Conservation (phyloP, 2,329 filamentous ascomycete genomes). For the Stagonosporopsis vannaccii region DNA sequence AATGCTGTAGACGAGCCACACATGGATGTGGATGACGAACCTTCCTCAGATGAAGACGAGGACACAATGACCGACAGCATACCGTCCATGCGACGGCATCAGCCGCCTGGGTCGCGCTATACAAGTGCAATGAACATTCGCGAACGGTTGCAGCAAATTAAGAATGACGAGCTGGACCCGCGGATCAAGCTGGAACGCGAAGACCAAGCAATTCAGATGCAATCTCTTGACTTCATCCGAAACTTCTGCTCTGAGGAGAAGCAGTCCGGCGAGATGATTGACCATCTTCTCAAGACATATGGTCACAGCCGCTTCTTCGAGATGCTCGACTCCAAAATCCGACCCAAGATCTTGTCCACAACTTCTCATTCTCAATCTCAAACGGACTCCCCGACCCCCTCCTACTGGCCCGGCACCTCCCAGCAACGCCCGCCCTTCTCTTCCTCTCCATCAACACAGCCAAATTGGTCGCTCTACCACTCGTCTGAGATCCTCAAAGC, state of each 20-base stretch:
- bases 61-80: constrained; percentile 56
- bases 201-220: constrained; percentile 86
- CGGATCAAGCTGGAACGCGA: constrained; percentile 74
- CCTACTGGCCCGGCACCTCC: constrained; percentile 67
- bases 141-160: constrained; percentile 53
- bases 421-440: constrained; percentile 47
- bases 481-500: constrained; percentile 73
- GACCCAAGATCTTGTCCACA: constrained; percentile 51
- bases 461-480: constrained; percentile 45
- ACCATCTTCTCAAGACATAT: constrained; percentile 78
- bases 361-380: constrained; percentile 10
- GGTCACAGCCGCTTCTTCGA: constrained; percentile 81
- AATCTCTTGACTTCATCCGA: constrained; percentile 86
- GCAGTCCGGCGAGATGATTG: constrained; percentile 73
- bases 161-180: constrained; percentile 73
- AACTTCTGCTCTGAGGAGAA: constrained; percentile 79
- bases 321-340: constrained; percentile 80
- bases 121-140: constrained; percentile 45
- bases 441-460: constrained; percentile 49
- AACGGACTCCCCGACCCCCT: constrained; percentile 25
- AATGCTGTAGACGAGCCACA: constrained; percentile 58
- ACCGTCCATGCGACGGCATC: constrained; percentile 50
- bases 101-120: constrained; percentile 45
- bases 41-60: constrained; percentile 55
- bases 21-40: constrained; percentile 51